phyloP scores from a whole-genome alignment of 2,329 filamentous ascomycete genomes.

The Tolypocladium ovalisporum region DNA sequence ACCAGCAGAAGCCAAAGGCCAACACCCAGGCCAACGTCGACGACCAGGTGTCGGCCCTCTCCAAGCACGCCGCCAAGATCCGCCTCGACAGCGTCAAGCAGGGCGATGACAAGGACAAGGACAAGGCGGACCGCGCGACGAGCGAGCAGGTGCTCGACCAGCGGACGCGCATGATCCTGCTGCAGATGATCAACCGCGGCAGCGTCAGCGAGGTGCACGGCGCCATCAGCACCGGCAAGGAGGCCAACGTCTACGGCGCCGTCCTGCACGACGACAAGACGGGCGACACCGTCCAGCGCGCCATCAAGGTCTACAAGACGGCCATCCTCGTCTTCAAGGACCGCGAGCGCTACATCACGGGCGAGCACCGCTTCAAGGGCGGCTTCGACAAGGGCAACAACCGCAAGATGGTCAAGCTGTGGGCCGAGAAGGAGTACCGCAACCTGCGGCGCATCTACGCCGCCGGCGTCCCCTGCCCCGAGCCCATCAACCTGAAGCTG shows the following conservation, averaged over 20 bases:
- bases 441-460: constrained; percentile 78
- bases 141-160: constrained; percentile 92
- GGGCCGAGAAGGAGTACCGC: constrained; percentile 97
- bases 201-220: constrained; percentile 87
- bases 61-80: constrained; percentile 78
- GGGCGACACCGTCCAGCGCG: constrained; percentile 56
- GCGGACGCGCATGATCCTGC: constrained; percentile 84
- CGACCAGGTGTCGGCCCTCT: constrained; percentile 77
- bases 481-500: constrained; percentile 80
- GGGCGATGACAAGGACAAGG: constrained; percentile 47
- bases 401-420: constrained; percentile 94
- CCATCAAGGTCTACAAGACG: constrained; percentile 99
- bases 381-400: constrained; percentile 94
- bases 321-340: constrained; percentile 97
- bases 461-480: constrained; percentile 81
- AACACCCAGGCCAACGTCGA: constrained; percentile 75
- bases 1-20: constrained; percentile 66
- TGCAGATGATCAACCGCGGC: constrained; percentile 91
- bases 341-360: constrained; percentile 87
- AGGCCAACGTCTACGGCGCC: constrained; percentile 95
- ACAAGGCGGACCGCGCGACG: constrained; percentile 88
- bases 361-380: constrained; percentile 82
- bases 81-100: constrained; percentile 58
- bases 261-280: constrained; percentile 49
- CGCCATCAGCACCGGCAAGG: constrained; percentile 91